These are phyloP conservation scores for Mentha longifolia DNA, from an alignment of 257 asterid genomes.

Conservation along the genomic window DNA sequence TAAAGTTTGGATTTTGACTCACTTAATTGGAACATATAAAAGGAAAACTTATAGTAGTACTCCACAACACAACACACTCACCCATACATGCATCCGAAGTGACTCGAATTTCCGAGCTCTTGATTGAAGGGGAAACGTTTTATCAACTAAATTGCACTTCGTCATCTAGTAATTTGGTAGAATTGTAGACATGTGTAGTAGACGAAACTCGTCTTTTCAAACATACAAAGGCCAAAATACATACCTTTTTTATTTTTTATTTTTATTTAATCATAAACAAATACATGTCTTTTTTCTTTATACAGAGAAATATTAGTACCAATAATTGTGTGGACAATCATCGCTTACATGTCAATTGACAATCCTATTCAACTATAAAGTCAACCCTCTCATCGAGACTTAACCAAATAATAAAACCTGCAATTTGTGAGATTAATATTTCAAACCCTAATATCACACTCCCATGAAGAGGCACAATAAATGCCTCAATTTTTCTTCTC, in stretches of 20 bases:
- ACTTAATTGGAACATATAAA: no score
- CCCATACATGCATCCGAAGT: no score
- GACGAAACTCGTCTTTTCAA: slow-evolving; percentile 31
- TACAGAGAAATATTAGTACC: background rate
- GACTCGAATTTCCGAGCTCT: no score
- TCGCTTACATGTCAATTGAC: background rate
- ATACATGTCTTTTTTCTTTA: no score
- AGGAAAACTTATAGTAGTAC: no score
- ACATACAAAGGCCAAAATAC: slow-evolving; percentile 27
- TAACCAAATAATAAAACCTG: background rate
- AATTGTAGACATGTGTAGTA: background rate
- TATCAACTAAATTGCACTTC: no score
- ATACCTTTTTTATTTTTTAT: background rate
- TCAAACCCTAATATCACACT: background rate
- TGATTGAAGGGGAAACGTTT: no score
- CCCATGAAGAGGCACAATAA: no score
- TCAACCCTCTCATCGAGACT: background rate
- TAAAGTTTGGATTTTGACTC: background rate
- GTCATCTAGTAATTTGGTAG: no score
- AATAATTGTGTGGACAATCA: background rate
- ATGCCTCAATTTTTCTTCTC: no score
- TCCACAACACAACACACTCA: no score
- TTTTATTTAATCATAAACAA: background rate
- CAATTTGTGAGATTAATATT: background rate
- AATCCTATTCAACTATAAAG: slow-evolving; percentile 3